These are phyloP conservation scores for Geranium rotundifolium DNA, from an alignment of 345 rosid genomes.

Conservation along the genomic window DNA sequence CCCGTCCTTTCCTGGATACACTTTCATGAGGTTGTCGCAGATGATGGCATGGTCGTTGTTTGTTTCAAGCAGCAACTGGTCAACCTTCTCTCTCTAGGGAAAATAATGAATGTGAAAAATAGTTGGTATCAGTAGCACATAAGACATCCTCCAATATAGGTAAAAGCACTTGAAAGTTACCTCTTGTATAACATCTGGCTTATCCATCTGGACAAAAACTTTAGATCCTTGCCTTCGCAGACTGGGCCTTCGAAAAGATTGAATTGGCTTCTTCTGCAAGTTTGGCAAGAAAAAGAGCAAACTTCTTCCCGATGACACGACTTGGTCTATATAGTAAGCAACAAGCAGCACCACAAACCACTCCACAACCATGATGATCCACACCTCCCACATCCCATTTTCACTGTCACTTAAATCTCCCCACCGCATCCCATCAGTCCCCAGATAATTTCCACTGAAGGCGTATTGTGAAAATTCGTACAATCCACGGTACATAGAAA, in stretches of 20 bases:
- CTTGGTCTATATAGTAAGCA: constrained; percentile 62
- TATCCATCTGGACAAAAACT: constrained; percentile 55
- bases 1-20: constrained; percentile 84
- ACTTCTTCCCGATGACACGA: constrained; percentile 41
- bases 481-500: constrained; percentile 66
- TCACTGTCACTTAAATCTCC: constrained; percentile 35
- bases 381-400: constrained; percentile 53
- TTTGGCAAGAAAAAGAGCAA: constrained; percentile 38
- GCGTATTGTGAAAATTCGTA: constrained; percentile 62
- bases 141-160: background rate
- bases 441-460: constrained; percentile 32
- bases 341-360: constrained; percentile 51
- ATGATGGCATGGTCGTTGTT: constrained; percentile 44
- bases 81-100: constrained; percentile 64
- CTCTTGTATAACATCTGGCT: constrained; percentile 72
- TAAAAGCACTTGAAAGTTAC: constrained; percentile 20
- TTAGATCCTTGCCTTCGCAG: constrained; percentile 45
- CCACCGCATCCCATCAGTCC: constrained; percentile 70
- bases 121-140: background rate
- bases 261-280: constrained; percentile 21
- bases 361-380: constrained; percentile 52
- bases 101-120: too few species aligned
- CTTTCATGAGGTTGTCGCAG: constrained; percentile 60
- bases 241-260: constrained; percentile 40
- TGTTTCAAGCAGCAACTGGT: constrained; percentile 46